Conservation (phyloP, 768 basidiomycete species). For the Termitomyces sp. region DNA sequence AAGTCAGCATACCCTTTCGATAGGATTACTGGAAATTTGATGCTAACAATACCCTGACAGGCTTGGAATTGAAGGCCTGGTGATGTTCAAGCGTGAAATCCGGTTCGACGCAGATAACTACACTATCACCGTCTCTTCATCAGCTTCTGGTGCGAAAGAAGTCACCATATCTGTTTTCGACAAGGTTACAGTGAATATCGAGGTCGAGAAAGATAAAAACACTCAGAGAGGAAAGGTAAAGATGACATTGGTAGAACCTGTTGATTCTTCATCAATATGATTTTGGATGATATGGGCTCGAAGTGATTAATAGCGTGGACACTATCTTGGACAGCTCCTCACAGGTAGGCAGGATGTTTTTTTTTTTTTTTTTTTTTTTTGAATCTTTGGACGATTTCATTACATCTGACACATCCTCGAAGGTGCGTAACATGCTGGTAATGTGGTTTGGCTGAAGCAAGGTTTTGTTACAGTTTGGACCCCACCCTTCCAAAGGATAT, state of each 20-base stretch:
- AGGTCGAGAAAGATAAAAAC: conserved; percentile 92
- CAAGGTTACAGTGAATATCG: conserved; percentile 86
- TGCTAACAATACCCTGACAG: conserved; percentile 33
- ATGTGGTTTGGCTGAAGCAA: too few relatives aligned
- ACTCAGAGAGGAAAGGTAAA: conserved; percentile 89
- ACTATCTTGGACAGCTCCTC: too few relatives aligned
- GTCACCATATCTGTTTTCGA: conserved; percentile 86
- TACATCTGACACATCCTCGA: too few relatives aligned
- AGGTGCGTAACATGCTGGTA: too few relatives aligned
- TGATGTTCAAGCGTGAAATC: conserved; percentile 89
- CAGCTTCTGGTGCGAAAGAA: conserved; percentile 23
- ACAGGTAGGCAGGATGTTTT: too few relatives aligned
- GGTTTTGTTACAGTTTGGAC: too few relatives aligned
- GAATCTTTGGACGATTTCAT: too few relatives aligned
- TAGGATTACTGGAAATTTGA: background rate
- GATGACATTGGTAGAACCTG: conserved; percentile 70
- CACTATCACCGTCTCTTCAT: conserved; percentile 56
- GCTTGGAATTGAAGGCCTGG: conserved; percentile 89
- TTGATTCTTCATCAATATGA: conserved; percentile 49
- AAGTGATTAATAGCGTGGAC: background rate
- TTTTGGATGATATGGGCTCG: background rate
- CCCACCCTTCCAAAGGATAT: too few relatives aligned
- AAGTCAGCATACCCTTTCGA: conserved; percentile 49
- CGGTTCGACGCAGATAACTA: conserved; percentile 92
- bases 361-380: too few relatives aligned